Evolutionary conservation across 2,329 filamentous ascomycete species (phyloP), one percentile per base, ranked within the genome.

Genomic region (Akanthomyces lecanii): DNA sequence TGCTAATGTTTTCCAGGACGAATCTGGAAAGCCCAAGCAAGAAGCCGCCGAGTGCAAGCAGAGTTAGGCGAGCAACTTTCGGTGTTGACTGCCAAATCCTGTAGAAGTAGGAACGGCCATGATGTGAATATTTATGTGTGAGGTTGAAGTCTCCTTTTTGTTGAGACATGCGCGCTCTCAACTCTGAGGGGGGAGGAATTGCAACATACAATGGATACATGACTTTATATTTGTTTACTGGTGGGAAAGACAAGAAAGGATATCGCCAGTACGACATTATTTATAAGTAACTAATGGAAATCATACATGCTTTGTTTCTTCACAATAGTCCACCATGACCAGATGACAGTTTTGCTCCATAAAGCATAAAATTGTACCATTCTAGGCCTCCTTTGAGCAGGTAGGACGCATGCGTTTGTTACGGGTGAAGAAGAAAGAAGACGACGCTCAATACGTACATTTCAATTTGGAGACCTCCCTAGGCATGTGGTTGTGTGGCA

Each of bases 41-140:
- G 92, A 96, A 79, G 88, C 92, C 69, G 91, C 92, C 69, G 92
- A 97, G 82, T 97, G 92, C 87, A 97, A 97, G 85, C 92, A 96
- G 81, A 96, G 91, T 81, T 96, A 86, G 83, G 65, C 30, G 40
- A 61, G 25, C 50, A 51, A 47, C 28, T 14, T 23, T 8, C 10
- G 45, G 38, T 28, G 40, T 54, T 25, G 30, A 54, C 21, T 54
- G 40, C 50, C 48, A 54, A 48, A 47, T 25, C 25, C 33, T 60
- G 58, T 54, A 54, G 50, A 61, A 51, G 33, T 45, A 51, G 40
- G 40, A 60, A 47, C 8, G 28, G 50, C n/a, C 28, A 40, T 47
- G 30, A 16, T 47, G 25, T 61, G 58, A 33, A 51, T 51, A 48
- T 38, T 28, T n/a, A 30, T 48, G 42, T 53, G 59, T 40, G 30